phyloP scores from a whole-genome alignment of 352 stramenopile genomes.

The Nothophytophthora sp. region DNA sequence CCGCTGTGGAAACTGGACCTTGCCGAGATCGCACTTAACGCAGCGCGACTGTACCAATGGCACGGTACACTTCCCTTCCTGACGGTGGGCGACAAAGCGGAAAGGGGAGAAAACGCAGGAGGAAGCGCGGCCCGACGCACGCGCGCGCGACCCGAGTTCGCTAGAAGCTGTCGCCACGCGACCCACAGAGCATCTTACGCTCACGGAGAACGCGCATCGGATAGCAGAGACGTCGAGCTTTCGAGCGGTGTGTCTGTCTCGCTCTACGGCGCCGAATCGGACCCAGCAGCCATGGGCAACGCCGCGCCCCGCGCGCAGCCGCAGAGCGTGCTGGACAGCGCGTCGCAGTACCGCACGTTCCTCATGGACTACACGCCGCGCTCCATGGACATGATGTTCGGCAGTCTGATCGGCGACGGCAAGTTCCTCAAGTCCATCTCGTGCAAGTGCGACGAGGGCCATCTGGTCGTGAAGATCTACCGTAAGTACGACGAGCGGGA shows the following conservation, averaged over 20 bases:
- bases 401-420: constrained; percentile 81
- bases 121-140: too few relatives aligned
- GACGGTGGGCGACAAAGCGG: background rate
- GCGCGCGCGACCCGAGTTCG: background rate
- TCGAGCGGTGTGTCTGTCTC: background rate
- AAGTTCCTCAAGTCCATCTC: constrained; percentile 92
- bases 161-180: constrained; percentile 4
- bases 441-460: constrained; percentile 86
- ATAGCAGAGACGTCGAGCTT: constrained; percentile 6
- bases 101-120: background rate
- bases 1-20: background rate
- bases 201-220: background rate
- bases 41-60: background rate
- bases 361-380: constrained; percentile 86
- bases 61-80: background rate
- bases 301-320: constrained; percentile 78
- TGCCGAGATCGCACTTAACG: background rate
- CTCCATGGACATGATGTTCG: constrained; percentile 88
- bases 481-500: constrained; percentile 82
- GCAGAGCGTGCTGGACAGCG: constrained; percentile 75
- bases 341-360: constrained; percentile 87
- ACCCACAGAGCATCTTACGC: background rate
- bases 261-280: too few relatives aligned
- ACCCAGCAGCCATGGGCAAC: constrained; percentile 81
- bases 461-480: constrained; percentile 90